Percentiles rank a stretch among this genome's conserved stretches.
These are phyloP conservation scores for Rhodomyrtus psidioides DNA, from an alignment of 441 rosid genomes.

Conservation along the genomic window DNA sequence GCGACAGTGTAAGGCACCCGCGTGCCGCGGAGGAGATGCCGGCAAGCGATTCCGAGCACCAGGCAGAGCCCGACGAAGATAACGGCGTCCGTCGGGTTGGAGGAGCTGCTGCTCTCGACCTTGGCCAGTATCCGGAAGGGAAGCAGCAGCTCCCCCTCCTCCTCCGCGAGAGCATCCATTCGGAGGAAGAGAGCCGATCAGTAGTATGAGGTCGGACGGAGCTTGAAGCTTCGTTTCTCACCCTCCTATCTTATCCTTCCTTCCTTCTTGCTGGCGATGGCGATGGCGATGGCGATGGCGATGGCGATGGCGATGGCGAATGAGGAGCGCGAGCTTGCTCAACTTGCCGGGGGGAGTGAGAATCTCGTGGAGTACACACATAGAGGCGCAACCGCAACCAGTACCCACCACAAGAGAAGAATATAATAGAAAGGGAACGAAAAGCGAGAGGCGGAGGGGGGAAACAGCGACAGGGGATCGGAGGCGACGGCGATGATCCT, in stretches of 20 bases:
- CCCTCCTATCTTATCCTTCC: background rate
- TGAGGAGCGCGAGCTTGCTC: background rate
- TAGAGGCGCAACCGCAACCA: background rate
- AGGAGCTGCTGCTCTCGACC: background rate
- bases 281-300: too few relatives aligned
- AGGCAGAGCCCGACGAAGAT: conserved; percentile 66
- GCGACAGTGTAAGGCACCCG: conserved; percentile 92
- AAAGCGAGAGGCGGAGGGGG: too few relatives aligned
- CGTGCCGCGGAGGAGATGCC: conserved; percentile 78
- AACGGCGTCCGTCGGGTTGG: conserved; percentile 56
- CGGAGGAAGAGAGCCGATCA: background rate
- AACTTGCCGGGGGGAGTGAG: background rate
- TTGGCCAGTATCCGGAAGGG: background rate
- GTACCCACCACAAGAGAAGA: background rate
- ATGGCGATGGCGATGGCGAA: too few relatives aligned
- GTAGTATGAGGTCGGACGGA: background rate
- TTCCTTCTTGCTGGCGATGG: too few relatives aligned
- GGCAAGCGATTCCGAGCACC: conserved; percentile 66
- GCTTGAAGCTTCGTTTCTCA: too few relatives aligned
- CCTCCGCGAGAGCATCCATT: background rate
- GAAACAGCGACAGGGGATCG: too few relatives aligned
- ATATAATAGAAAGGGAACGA: too few relatives aligned
- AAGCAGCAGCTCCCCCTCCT: background rate
- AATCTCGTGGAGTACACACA: background rate
- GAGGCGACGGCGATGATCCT: too few relatives aligned